Evolutionary conservation across 805 yeast species (phyloP).

Genomic region (Spathaspora hagerdaliae): DNA sequence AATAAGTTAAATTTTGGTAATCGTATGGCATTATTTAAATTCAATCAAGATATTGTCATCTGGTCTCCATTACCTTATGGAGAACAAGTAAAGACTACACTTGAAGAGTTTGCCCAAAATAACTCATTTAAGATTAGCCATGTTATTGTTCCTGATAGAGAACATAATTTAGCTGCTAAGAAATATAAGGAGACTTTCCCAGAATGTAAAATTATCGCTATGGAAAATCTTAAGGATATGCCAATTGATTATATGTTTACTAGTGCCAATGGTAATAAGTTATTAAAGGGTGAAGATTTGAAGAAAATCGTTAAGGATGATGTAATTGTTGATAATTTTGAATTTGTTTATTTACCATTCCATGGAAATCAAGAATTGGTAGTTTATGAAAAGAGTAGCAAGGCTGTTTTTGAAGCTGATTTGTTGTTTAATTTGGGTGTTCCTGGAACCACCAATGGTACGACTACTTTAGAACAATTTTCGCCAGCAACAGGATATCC

Average conservation of each 20-base stretch:
- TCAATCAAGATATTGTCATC: constrained; percentile 33
- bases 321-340: constrained; percentile 39
- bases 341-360: constrained; percentile 53
- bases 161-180: constrained; percentile 61
- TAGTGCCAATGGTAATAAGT: constrained; percentile 29
- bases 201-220: constrained; percentile 49
- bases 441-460: constrained; percentile 20
- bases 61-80: constrained; percentile 60
- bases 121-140: constrained; percentile 40
- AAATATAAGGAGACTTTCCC: constrained; percentile 51
- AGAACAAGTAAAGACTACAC: constrained; percentile 36
- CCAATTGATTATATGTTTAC: constrained; percentile 34
- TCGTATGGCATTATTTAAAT: constrained; percentile 37
- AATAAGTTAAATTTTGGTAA: constrained; percentile 35
- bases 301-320: constrained; percentile 33
- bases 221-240: constrained; percentile 29
- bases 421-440: constrained; percentile 55
- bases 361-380: constrained; percentile 60
- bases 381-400: constrained; percentile 42
- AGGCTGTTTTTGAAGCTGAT: constrained; percentile 57
- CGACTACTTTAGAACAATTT: constrained; percentile 36
- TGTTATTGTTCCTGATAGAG: constrained; percentile 58
- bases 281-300: constrained; percentile 19
- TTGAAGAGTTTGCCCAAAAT: constrained; percentile 29
- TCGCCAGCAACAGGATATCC: constrained; percentile 44